Evolutionary conservation across 2,329 filamentous ascomycete genomes (phyloP).

Genomic region (Xylariaceae sp.): DNA sequence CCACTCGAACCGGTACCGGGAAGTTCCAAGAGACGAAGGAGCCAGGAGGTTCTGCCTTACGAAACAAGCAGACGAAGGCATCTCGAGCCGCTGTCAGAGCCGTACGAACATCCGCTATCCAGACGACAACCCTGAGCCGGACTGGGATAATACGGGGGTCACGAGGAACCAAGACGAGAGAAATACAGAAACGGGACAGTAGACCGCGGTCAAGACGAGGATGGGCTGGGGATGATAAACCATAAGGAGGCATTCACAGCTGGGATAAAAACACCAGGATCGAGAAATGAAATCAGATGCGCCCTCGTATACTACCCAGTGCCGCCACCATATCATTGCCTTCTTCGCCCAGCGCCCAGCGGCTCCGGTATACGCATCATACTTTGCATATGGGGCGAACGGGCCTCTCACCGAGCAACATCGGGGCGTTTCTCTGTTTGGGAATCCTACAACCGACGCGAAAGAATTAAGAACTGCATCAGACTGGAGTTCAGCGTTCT

Average conservation of each 20-base stretch:
- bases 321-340: conserved; percentile 1
- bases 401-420: not conserved
- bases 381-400: no score
- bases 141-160: not conserved
- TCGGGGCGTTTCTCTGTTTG: conserved; percentile 7
- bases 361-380: no score
- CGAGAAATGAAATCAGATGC: conserved; percentile 1
- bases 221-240: conserved; percentile 8
- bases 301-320: conserved; percentile 4
- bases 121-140: conserved; percentile 15
- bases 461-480: conserved; percentile 20
- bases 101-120: conserved; percentile 20
- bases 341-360: not conserved
- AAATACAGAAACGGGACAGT: conserved; percentile 6
- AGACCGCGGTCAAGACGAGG: conserved; percentile 12
- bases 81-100: conserved; percentile 18
- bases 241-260: conserved; percentile 12
- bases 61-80: conserved; percentile 20
- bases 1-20: conserved; percentile 36
- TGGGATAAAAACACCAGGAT: conserved; percentile 1
- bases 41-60: conserved; percentile 38
- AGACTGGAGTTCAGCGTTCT: conserved; percentile 22
- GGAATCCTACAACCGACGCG: conserved; percentile 1
- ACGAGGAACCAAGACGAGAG: not conserved
- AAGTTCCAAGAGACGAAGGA: conserved; percentile 50